These are phyloP conservation scores for Nicotiana noctiflora DNA, from an alignment of 257 asterid genomes.

Conservation along the genomic window DNA sequence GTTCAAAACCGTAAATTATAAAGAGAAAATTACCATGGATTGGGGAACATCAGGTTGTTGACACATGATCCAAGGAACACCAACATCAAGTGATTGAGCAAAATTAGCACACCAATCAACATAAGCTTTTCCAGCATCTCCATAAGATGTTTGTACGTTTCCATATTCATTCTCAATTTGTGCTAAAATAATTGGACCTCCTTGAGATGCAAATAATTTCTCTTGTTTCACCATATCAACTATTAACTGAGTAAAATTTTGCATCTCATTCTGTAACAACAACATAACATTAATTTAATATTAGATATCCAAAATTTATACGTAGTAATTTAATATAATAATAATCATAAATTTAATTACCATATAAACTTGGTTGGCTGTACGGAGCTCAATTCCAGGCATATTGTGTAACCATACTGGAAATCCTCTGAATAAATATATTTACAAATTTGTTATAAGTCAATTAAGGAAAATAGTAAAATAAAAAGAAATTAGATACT, in stretches of 20 bases:
- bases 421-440: slow-evolving; percentile 39
- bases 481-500: neutral
- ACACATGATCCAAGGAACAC: slow-evolving; percentile 93
- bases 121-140: slow-evolving; percentile 64
- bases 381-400: slow-evolving; percentile 52
- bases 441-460: neutral
- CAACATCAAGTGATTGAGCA: slow-evolving; percentile 50
- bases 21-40: slow-evolving; percentile 35
- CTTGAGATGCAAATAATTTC: slow-evolving; percentile 77
- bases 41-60: slow-evolving; percentile 64
- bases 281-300: neutral
- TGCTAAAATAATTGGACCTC: slow-evolving; percentile 81
- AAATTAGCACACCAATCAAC: slow-evolving; percentile 58
- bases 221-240: slow-evolving; percentile 63
- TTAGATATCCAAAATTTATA: neutral
- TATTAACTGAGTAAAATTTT: slow-evolving; percentile 52
- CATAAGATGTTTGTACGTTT: slow-evolving; percentile 40
- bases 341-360: slow-evolving; percentile 10
- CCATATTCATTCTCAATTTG: slow-evolving; percentile 87
- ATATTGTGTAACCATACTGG: slow-evolving; percentile 71
- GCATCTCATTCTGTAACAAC: slow-evolving; percentile 58
- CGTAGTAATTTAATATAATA: neutral
- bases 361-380: slow-evolving; percentile 51
- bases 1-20: too few relatives aligned
- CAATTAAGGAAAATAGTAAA: too few relatives aligned